Base-by-base conservation (phyloP, 148 eudicot genomes). In the Drosera capensis region DNA sequence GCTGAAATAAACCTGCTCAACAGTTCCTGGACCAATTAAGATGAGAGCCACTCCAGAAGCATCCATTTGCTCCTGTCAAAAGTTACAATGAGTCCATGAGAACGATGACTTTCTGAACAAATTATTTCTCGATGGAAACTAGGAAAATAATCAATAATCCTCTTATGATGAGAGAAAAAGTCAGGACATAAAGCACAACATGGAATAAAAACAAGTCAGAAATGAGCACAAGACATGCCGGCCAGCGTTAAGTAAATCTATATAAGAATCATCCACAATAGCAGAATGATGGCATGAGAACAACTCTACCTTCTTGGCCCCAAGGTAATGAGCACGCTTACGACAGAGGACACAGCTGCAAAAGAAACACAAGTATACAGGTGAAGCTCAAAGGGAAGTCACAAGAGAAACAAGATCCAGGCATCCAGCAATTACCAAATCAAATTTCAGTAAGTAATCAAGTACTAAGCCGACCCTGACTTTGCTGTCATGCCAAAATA, bases 301-400 rank as follows among this genome's bases (percentile, higher is more conserved):
- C 11, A 9, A 22, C 29, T 19, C 22, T 63, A 90, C 97, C 93
- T 90, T 84, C 57, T 75, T 73, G 35, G 93, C 74, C 25, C 85
- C 95, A 67, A 90, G 95, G 56, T 75, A 80, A 68, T 75, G 93
- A 15, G 99, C 95, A 11, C 99, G 75, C 68, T 67, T 90, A 8
- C 94, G 93, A 45, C 99, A 90, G 51, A 90, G 77, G 40, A 90
- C 99, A 48, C 95, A 90, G 53, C 97, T 90, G 64, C 52, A 65
- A 15, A 14, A 46, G 39, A 62, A 23, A 31, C 21, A 47, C 1
- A 56, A 17, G n/a, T n/a, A n/a, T 37, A 8, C 8, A 16, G 12
- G 1, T 45, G 3, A 3, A n/a, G n/a, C n/a, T n/a, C n/a, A n/a
- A n/a, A n/a, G n/a, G n/a, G n/a, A n/a, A n/a, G n/a, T n/a, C n/a